phyloP scores from a whole-genome alignment of 176 grass and related monocot genomes.

The Coix lacrymajobi region DNA sequence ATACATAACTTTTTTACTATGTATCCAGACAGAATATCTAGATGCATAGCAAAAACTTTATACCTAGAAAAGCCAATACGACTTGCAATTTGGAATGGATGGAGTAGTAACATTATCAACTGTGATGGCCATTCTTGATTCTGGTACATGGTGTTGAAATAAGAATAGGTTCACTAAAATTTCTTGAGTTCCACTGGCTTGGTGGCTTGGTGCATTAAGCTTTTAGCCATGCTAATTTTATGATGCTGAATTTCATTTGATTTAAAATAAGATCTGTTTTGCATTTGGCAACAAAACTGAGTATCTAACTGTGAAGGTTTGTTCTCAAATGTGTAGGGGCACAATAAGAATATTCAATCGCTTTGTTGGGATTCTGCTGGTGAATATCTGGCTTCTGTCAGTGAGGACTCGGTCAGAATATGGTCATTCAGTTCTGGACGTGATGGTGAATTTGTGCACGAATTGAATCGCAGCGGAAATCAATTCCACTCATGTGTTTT shows the following conservation, averaged over 20 bases:
- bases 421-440: slow-evolving; percentile 73
- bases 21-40: too few relatives aligned
- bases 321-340: slow-evolving; percentile 55
- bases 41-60: neutral
- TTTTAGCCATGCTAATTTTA: neutral
- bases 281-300: neutral
- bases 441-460: slow-evolving; percentile 74
- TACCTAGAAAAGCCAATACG: neutral
- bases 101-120: neutral
- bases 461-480: slow-evolving; percentile 79
- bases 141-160: neutral
- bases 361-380: slow-evolving; percentile 87
- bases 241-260: neutral
- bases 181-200: neutral
- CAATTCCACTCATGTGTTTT: slow-evolving; percentile 96
- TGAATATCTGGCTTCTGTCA: slow-evolving; percentile 85
- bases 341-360: slow-evolving; percentile 64
- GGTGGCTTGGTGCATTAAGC: neutral
- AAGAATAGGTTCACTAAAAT: slow-evolving; percentile 9
- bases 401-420: slow-evolving; percentile 80
- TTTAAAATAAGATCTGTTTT: neutral
- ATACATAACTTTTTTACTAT: too few relatives aligned
- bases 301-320: slow-evolving; percentile 9
- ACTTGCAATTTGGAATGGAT: too few relatives aligned
- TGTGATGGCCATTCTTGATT: neutral